Evolutionary conservation across 2,329 filamentous ascomycete genomes (phyloP).

Genomic region (Capronia epimyces): DNA sequence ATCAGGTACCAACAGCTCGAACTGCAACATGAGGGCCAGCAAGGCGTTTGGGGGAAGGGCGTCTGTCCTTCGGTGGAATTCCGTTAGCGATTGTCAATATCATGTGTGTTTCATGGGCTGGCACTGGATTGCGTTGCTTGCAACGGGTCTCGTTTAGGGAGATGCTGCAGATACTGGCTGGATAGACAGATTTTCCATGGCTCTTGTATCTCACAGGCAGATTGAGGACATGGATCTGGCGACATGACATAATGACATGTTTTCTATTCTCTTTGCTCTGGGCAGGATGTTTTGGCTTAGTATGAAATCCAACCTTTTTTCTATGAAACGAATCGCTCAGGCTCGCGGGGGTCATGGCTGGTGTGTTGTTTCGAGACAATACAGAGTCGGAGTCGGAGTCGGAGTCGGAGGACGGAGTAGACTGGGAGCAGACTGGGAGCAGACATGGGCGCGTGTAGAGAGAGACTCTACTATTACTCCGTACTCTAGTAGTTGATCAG

Average conservation of each 20-base stretch:
- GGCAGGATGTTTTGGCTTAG: neutral
- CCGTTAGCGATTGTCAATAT: constrained; percentile 22
- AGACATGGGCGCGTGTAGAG: neutral
- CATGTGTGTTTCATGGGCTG: neutral
- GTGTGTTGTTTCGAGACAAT: no score
- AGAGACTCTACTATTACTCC: no score
- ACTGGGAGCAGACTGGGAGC: neutral
- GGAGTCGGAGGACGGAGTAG: no score
- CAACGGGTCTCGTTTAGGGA: neutral
- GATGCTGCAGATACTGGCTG: neutral
- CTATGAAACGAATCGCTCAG: no score
- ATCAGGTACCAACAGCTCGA: constrained; percentile 84
- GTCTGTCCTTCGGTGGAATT: constrained; percentile 88
- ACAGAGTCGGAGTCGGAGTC: no score
- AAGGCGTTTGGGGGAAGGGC: constrained; percentile 71
- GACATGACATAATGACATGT: neutral
- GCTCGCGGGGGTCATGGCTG: no score
- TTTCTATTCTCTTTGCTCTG: neutral
- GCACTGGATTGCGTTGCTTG: neutral
- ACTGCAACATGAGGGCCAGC: constrained; percentile 78
- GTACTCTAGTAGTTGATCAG: neutral
- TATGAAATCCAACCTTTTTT: no score
- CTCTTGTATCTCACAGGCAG: neutral
- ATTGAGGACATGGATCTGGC: neutral
- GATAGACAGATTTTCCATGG: neutral